Evolutionary conservation across 2,329 filamentous ascomycete species (phyloP), one percentile per base, ranked within the genome.

Genomic region (Talaromyces sp.): DNA sequence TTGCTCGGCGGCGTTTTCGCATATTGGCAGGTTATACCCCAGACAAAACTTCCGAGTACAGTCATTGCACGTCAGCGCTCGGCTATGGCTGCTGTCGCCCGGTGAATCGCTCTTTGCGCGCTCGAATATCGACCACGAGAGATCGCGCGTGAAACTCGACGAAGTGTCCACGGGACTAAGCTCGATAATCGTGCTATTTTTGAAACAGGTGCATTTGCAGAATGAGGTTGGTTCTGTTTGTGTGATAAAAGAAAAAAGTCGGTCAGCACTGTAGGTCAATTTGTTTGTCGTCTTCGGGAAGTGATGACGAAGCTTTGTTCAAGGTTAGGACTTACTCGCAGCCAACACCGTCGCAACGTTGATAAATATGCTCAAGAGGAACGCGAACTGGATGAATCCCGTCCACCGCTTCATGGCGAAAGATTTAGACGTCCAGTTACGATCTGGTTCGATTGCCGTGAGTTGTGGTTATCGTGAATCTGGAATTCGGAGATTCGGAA

Each of bases 191-290:
- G 85, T 88, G 74, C 82, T 85, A 70, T 88, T 88, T 56, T 80
- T 80, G 74, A 85, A 85, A 73, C 86, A 88, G 60, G 85, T 88
- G 72, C 86, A 89, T 83, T 88, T 89, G 81, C 86, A 89, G 74
- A 88, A 89, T 61, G 85, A 87, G 17, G 85, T 84, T 12, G 75
- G 75, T 10, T 70, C 75, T 77, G 56, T n/a, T 53, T n/a, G n/a
- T n/a, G n/a, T n/a, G n/a, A n/a, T 21, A 29, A 14, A 29, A 29
- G 10, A 29, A 3, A 26, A 52, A 52, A n/a, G 14, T 6, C n/a
- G 48, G 24, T 52, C 8, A n/a, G 7, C 14, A 26, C 21, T 26
- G 48, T 27, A n/a, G 17, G 17, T n/a, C 17, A 8, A 3, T 9
- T 17, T 35, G 12, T 14, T 1, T 10, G 27, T 26, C 14, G 24